Evolutionary conservation across 805 yeast species (phyloP).

Genomic region (Scheffersomyces lignosus): DNA sequence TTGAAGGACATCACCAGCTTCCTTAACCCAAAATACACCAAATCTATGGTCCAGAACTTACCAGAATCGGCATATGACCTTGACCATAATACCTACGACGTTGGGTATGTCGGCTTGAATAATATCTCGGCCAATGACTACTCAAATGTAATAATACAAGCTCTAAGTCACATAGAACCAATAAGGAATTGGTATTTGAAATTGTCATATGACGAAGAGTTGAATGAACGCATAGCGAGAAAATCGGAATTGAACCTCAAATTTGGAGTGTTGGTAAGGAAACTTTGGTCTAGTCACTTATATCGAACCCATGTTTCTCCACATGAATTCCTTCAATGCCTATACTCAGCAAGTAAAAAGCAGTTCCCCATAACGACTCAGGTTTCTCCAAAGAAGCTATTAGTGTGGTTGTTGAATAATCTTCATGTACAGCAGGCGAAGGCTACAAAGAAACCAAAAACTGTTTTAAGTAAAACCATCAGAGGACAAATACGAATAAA

Average conservation of each 20-base stretch:
- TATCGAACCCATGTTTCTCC: conserved; percentile 66
- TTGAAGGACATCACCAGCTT: conserved; percentile 53
- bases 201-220: conserved; percentile 20
- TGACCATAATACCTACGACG: conserved; percentile 45
- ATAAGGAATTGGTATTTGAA: conserved; percentile 39
- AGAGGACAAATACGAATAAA: conserved; percentile 53
- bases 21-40: conserved; percentile 52
- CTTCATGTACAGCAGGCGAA: conserved; percentile 29
- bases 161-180: conserved; percentile 52
- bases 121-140: conserved; percentile 53
- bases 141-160: conserved; percentile 56
- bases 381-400: conserved; percentile 51
- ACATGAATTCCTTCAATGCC: conserved; percentile 57
- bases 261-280: conserved; percentile 50
- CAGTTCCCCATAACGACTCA: conserved; percentile 36
- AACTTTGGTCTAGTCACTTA: conserved; percentile 62
- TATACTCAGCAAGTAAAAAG: conserved; percentile 45
- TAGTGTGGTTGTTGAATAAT: conserved; percentile 59
- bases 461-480: conserved; percentile 36
- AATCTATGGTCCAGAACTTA: conserved; percentile 30
- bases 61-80: conserved; percentile 39
- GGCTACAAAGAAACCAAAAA: conserved; percentile 12
- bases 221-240: conserved; percentile 8
- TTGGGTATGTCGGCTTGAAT: conserved; percentile 69
- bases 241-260: conserved; percentile 34